Evolutionary conservation across 805 yeast genomes (phyloP).

Genomic region (Suhomyces prunicola): DNA sequence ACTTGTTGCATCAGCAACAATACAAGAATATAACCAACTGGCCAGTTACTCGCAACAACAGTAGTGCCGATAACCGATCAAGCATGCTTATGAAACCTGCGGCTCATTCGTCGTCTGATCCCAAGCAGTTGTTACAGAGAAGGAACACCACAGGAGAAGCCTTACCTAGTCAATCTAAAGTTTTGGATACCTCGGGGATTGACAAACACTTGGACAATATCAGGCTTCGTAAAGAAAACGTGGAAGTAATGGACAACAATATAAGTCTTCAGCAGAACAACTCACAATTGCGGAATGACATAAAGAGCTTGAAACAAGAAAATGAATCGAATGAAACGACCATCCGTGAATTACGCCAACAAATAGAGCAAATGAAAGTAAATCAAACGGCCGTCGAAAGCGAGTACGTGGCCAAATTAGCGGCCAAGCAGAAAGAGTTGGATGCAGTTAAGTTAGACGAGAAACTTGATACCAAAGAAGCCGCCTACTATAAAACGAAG

Average conservation of each 20-base stretch:
- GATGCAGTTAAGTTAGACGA: constrained; percentile 5
- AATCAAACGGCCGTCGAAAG: background rate
- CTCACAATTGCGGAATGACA: background rate
- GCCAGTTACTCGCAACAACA: constrained; percentile 31
- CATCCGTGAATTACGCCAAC: background rate
- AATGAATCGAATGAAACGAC: background rate
- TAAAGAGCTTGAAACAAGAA: background rate
- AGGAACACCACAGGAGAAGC: constrained; percentile 5
- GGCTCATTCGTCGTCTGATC: constrained; percentile 16
- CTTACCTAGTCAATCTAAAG: constrained; percentile 10
- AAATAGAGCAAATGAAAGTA: background rate
- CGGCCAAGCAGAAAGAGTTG: constrained; percentile 6
- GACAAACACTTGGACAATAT: constrained; percentile 44
- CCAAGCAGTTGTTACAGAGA: constrained; percentile 28
- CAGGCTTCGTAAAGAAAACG: constrained; percentile 31
- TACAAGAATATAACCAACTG: constrained; percentile 49
- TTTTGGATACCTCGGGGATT: constrained; percentile 35
- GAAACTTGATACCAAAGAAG: constrained; percentile 5
- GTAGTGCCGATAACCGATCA: constrained; percentile 1
- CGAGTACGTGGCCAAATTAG: background rate
- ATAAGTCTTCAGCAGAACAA: background rate
- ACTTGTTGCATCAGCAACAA: constrained; percentile 70
- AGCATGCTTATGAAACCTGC: constrained; percentile 9
- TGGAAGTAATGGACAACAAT: constrained; percentile 11
- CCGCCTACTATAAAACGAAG: constrained; percentile 12